Conservation (phyloP, 2,329 filamentous ascomycete species). For the Whalleya microplaca region DNA sequence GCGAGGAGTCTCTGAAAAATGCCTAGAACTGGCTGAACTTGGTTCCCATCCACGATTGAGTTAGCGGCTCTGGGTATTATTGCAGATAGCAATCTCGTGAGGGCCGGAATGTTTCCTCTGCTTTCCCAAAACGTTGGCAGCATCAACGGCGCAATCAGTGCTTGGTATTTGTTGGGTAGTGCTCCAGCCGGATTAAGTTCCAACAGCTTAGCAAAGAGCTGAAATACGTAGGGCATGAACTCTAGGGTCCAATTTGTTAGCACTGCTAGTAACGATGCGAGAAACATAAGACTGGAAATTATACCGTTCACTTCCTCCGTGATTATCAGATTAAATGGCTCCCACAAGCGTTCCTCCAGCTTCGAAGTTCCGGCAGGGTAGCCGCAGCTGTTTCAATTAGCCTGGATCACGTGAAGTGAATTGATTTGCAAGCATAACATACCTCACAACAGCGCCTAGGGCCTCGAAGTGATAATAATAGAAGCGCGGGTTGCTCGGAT, state of each 20-base stretch:
- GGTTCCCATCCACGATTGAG: conserved; percentile 75
- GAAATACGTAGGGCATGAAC: conserved; percentile 96
- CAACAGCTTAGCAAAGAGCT: conserved; percentile 87
- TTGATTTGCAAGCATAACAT: conserved; percentile 26
- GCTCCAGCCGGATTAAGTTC: conserved; percentile 82
- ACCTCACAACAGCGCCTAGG: conserved; percentile 83
- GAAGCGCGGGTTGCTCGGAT: conserved; percentile 96
- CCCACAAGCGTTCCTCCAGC: conserved; percentile 80
- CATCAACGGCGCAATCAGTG: conserved; percentile 77
- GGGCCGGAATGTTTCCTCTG: conserved; percentile 88
- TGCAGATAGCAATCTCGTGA: conserved; percentile 81
- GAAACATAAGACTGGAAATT: conserved; percentile 19
- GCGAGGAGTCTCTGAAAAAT: conserved; percentile 91
- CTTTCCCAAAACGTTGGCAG: conserved; percentile 87
- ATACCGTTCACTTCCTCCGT: conserved; percentile 79
- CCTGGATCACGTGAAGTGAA: not conserved
- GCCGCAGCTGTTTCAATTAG: conserved; percentile 57
- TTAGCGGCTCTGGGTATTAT: conserved; percentile 79
- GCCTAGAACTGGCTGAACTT: conserved; percentile 85
- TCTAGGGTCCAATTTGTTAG: conserved; percentile 56
- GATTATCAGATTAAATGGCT: conserved; percentile 80
- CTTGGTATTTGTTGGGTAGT: conserved; percentile 79
- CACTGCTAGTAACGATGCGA: not conserved
- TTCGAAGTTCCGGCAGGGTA: conserved; percentile 67
- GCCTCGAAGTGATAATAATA: conserved; percentile 99